Evolutionary conservation across 2,329 filamentous ascomycete genomes (phyloP).

Genomic region (Colletotrichum gigasporum): DNA sequence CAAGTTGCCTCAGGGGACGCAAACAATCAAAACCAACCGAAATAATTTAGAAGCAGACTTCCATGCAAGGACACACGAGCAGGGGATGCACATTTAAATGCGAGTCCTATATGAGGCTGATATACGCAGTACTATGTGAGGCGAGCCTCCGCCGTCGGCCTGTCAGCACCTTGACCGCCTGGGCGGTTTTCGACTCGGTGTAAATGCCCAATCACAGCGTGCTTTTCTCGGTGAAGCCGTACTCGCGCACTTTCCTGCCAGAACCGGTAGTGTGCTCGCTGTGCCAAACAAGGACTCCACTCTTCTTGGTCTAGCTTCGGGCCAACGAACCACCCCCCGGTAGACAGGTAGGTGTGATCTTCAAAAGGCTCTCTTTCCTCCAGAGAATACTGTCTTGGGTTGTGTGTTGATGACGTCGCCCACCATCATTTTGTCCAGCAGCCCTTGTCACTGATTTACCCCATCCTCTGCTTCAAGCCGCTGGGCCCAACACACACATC

Average conservation of each 20-base stretch:
- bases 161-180: neutral
- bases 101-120: too few species aligned
- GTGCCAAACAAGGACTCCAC: slow-evolving; percentile 14
- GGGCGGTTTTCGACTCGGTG: neutral
- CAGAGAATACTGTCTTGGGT: neutral
- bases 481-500: neutral
- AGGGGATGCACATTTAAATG: too few species aligned
- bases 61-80: too few species aligned
- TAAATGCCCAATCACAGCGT: neutral
- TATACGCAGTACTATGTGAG: too few species aligned
- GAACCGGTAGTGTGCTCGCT: neutral
- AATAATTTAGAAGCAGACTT: too few species aligned
- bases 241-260: neutral
- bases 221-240: neutral
- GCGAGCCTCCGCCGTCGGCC: too few species aligned
- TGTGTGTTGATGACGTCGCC: slow-evolving; percentile 4
- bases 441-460: neutral
- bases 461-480: too few species aligned
- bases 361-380: neutral
- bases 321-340: slow-evolving; percentile 5
- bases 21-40: too few species aligned
- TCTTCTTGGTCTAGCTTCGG: slow-evolving; percentile 19
- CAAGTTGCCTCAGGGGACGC: too few species aligned
- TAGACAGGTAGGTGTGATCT: neutral
- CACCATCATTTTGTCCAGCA: neutral